Evolutionary conservation across 2,329 filamentous ascomycete species (phyloP).

Genomic region (Fusarium sarcochroum): DNA sequence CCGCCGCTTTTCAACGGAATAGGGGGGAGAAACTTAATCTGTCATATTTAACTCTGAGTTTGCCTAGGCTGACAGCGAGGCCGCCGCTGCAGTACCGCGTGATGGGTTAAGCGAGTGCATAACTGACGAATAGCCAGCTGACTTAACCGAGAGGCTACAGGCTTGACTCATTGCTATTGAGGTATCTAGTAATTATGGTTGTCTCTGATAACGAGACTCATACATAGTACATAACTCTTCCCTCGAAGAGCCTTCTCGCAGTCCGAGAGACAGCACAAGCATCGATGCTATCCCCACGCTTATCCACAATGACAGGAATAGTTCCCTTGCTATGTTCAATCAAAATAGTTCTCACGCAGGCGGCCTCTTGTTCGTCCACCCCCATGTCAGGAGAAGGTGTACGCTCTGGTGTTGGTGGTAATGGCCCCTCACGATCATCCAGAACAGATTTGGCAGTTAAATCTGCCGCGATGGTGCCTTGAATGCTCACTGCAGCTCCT

Average conservation of each 20-base stretch:
- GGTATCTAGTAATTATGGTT: no score
- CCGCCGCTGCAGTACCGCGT: no score
- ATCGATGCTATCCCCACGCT: slow-evolving; percentile 39
- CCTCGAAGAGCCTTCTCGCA: slow-evolving; percentile 52
- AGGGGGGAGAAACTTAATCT: no score
- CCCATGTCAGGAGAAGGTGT: slow-evolving; percentile 37
- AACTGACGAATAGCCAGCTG: no score
- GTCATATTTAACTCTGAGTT: no score
- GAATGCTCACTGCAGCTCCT: slow-evolving; percentile 59
- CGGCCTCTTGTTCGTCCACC: not conserved
- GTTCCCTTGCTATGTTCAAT: slow-evolving; percentile 51
- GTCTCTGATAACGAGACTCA: not conserved
- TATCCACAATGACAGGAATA: slow-evolving; percentile 39
- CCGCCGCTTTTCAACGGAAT: no score
- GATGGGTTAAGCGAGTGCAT: no score
- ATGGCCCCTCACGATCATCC: slow-evolving; percentile 33
- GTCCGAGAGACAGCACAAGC: slow-evolving; percentile 52
- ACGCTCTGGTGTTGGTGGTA: slow-evolving; percentile 24
- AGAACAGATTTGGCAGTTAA: slow-evolving; percentile 11
- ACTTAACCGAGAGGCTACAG: no score
- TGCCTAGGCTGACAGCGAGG: no score
- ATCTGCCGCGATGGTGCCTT: slow-evolving; percentile 57
- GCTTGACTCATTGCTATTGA: no score
- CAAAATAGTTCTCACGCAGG: not conserved
- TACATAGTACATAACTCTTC: slow-evolving; percentile 49